Percentiles rank a stretch among this genome's conserved stretches.
These are phyloP conservation scores for Cryomyces minteri DNA, from an alignment of 495 filamentous ascomycete species.

Conservation along the genomic window DNA sequence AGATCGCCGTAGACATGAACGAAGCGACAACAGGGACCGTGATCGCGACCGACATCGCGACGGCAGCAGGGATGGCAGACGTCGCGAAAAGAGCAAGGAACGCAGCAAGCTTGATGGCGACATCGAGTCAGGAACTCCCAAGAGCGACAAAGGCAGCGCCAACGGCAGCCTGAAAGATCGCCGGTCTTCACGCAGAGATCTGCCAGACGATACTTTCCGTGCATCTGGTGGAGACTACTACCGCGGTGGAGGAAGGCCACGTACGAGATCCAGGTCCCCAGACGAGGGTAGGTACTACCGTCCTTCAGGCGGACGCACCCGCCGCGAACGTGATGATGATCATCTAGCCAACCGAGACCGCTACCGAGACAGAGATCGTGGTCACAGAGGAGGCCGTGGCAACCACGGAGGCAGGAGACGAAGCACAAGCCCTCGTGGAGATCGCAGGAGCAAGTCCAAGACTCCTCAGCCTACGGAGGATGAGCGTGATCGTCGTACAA, in stretches of 20 bases:
- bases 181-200: slow-evolving; percentile 62
- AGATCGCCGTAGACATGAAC: slow-evolving; percentile 37
- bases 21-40: slow-evolving; percentile 34
- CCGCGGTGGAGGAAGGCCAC: slow-evolving; percentile 43
- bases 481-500: slow-evolving; percentile 88
- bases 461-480: slow-evolving; percentile 61
- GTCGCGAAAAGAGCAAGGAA: slow-evolving; percentile 40
- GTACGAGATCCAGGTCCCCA: slow-evolving; percentile 60
- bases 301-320: slow-evolving; percentile 37
- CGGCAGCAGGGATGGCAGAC: slow-evolving; percentile 41
- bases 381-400: slow-evolving; percentile 23
- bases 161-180: slow-evolving; percentile 66
- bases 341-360: slow-evolving; percentile 18
- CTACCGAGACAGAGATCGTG: slow-evolving; percentile 24
- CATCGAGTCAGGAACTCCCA: slow-evolving; percentile 45
- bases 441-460: slow-evolving; percentile 1
- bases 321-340: slow-evolving; percentile 14
- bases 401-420: slow-evolving; percentile 30
- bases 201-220: slow-evolving; percentile 30
- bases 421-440: slow-evolving; percentile 27
- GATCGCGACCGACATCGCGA: slow-evolving; percentile 34
- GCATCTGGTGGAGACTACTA: slow-evolving; percentile 21
- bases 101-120: too few species aligned
- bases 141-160: slow-evolving; percentile 70
- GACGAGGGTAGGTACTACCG: slow-evolving; percentile 58